A percentile compares a stretch with the other conserved stretches of the same genome.
These are phyloP conservation scores for Rugonectria rugulosa DNA, from an alignment of 2,329 filamentous ascomycete species.

Conservation along the genomic window DNA sequence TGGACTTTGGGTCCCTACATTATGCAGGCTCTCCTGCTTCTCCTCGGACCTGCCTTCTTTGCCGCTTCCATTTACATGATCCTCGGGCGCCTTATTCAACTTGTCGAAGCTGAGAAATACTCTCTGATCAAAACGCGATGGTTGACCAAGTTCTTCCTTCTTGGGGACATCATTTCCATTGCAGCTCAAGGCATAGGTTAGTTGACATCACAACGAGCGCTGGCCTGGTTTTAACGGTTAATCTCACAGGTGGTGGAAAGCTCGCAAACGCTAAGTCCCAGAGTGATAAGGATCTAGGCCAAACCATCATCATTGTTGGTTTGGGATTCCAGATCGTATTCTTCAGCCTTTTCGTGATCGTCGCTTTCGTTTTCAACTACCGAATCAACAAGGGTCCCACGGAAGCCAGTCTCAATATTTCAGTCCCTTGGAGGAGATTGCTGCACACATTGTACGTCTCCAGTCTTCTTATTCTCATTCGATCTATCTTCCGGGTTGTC, in stretches of 20 bases:
- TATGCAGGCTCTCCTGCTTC: slow-evolving; percentile 45
- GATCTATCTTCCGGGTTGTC: slow-evolving; percentile 48
- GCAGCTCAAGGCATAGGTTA: slow-evolving; percentile 27
- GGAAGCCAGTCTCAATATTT: background rate
- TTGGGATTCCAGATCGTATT: slow-evolving; percentile 60
- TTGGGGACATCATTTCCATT: slow-evolving; percentile 56
- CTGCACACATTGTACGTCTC: slow-evolving; percentile 26
- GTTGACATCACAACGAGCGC: no score
- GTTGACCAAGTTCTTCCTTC: slow-evolving; percentile 57
- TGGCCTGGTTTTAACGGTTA: background rate
- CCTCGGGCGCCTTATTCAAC: slow-evolving; percentile 47
- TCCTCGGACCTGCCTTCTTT: slow-evolving; percentile 49
- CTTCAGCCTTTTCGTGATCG: slow-evolving; percentile 59
- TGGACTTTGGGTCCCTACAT: slow-evolving; percentile 43
- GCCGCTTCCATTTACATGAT: slow-evolving; percentile 55
- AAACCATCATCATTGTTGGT: slow-evolving; percentile 58
- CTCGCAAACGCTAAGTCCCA: background rate
- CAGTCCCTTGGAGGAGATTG: slow-evolving; percentile 39
- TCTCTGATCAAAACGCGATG: slow-evolving; percentile 50
- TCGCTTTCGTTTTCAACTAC: slow-evolving; percentile 53
- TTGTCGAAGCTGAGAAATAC: slow-evolving; percentile 44
- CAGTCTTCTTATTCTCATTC: slow-evolving; percentile 45
- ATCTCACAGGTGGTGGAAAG: slow-evolving; percentile 9
- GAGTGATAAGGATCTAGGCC: slow-evolving; percentile 36
- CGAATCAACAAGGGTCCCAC: slow-evolving; percentile 21